Conservation (phyloP, 139 green algal genomes). For the Tetradesmus lagerheimii region DNA sequence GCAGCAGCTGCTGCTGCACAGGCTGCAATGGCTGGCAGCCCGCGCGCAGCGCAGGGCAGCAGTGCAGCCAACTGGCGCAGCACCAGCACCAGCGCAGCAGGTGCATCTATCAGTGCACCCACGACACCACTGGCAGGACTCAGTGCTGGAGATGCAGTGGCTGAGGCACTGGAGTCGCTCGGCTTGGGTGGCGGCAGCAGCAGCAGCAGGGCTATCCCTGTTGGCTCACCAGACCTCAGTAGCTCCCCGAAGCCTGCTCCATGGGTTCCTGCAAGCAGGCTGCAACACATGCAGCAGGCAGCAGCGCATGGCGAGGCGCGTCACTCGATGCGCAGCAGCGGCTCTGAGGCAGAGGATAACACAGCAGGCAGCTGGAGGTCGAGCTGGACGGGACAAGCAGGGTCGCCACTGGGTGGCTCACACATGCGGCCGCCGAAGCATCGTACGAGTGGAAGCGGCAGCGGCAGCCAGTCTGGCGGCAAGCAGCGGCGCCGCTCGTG, state of each 20-base stretch:
- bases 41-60: neutral
- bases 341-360: conserved; percentile 31
- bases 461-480: neutral
- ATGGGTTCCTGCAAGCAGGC: conserved; percentile 32
- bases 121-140: conserved; percentile 1
- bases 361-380: conserved; percentile 17
- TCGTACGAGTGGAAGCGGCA: neutral
- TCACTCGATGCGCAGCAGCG: conserved; percentile 2
- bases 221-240: conserved; percentile 33
- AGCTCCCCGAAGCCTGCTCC: conserved; percentile 27
- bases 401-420: neutral
- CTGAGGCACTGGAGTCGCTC: neutral
- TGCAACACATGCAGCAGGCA: conserved; percentile 33
- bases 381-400: conserved; percentile 24
- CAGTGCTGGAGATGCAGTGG: conserved; percentile 14
- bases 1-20: conserved; percentile 37
- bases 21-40: conserved; percentile 42
- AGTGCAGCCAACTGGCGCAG: conserved; percentile 19
- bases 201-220: neutral
- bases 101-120: neutral
- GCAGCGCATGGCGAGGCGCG: neutral
- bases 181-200: neutral
- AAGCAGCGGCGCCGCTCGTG: conserved; percentile 29
- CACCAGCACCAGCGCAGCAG: neutral
- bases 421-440: neutral